These are phyloP conservation scores for Apophysomyces sp. DNA, from an alignment of 371 early-diverging fungal species.

Conservation along the genomic window DNA sequence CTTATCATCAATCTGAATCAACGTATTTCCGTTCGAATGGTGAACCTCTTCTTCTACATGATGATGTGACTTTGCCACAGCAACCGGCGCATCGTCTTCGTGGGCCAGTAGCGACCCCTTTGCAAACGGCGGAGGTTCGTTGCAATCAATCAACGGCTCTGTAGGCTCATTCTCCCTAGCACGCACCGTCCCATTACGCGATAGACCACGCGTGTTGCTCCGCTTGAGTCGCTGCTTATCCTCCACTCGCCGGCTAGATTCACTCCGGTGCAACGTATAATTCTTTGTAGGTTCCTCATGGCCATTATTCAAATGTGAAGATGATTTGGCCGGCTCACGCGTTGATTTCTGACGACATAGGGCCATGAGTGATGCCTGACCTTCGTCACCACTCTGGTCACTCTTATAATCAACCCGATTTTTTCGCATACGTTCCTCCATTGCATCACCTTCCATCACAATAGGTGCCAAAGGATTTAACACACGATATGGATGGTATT, in stretches of 20 bases:
- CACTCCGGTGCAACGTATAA: conserved; percentile 11
- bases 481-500: conserved; percentile 34
- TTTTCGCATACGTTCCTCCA: not conserved
- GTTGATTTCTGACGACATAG: conserved; percentile 43
- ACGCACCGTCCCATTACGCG: conserved; percentile 24
- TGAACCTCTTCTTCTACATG: not conserved
- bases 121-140: conserved; percentile 20
- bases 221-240: conserved; percentile 7
- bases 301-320: not conserved
- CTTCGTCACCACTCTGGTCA: not conserved
- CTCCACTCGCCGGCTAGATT: conserved; percentile 18
- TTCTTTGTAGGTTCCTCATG: conserved; percentile 6
- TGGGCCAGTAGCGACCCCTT: conserved; percentile 37
- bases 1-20: conserved; percentile 43
- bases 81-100: conserved; percentile 11
- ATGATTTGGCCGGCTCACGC: conserved; percentile 14
- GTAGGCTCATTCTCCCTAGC: conserved; percentile 1
- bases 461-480: conserved; percentile 35
- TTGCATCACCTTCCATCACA: not conserved
- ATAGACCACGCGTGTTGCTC: conserved; percentile 14
- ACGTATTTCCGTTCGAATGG: conserved; percentile 12
- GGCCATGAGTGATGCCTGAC: not conserved
- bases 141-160: conserved; percentile 19
- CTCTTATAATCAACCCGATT: not conserved
- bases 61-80: not conserved